Evolutionary conservation across 768 basidiomycete species (phyloP).

Genomic region (Cystobasidium ongulense): DNA sequence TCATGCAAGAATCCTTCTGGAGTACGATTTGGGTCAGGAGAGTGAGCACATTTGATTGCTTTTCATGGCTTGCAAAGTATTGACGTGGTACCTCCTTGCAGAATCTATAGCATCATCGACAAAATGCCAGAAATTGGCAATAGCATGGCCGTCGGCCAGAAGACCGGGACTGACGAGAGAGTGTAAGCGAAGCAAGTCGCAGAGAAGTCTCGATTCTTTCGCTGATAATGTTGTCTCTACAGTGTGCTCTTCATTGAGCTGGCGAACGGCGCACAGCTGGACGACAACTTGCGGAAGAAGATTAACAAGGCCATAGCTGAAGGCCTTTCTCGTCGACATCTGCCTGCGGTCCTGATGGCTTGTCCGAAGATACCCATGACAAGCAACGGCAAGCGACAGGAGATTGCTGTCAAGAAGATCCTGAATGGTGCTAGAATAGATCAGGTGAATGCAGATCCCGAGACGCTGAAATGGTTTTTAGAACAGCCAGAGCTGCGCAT

Average conservation of each 20-base stretch:
- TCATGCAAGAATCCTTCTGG: not conserved
- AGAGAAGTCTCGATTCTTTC: not conserved
- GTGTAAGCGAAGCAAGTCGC: not conserved
- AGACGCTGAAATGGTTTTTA: constrained; percentile 9
- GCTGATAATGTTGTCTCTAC: not conserved
- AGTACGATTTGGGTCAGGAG: constrained; percentile 7
- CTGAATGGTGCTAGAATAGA: not conserved
- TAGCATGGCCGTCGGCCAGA: not conserved
- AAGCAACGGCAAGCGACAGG: not conserved
- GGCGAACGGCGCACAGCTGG: not conserved
- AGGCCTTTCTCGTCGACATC: not conserved
- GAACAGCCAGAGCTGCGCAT: not conserved
- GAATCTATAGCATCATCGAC: constrained; percentile 2
- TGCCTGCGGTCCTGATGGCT: not conserved
- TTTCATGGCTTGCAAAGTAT: not conserved
- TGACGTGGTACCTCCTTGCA: not conserved
- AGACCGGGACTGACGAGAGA: not conserved
- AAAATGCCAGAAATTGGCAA: not conserved
- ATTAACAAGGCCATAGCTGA: not conserved
- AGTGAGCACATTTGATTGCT: not conserved
- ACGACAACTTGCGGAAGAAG: not conserved
- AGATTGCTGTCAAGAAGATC: constrained; percentile 5
- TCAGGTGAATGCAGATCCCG: constrained; percentile 2
- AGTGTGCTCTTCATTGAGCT: not conserved
- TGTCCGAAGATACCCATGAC: not conserved